Evolutionary conservation across 352 stramenopile genomes (phyloP), one percentile per base, ranked within the genome.

Genomic region (Pythium angustatum): DNA sequence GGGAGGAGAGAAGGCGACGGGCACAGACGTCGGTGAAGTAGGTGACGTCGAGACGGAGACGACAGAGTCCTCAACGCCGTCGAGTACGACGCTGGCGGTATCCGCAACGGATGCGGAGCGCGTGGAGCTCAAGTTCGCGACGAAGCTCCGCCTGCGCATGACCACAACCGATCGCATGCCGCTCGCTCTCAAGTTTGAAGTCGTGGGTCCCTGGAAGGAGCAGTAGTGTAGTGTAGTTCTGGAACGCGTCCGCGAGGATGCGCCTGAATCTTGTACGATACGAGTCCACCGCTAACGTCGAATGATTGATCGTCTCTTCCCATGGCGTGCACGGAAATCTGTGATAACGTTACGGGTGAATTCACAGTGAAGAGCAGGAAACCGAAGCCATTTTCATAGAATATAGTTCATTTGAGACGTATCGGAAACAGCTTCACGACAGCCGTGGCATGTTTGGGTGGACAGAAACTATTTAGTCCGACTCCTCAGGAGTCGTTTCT

Each of bases 101-200:
- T 17, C 47, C 24, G 8, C 31, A 31, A 26, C 41, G 21, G 36
- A 51, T n/a, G 26, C 53, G 2, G 52, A 77, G 24, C 27, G 60
- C 3, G 69, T 91, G 30, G 66, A 76, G 40, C 53, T 91, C 14
- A 69, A 75, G 33, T 89, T 91, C 49, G 75, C 89, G 78, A 88
- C 78, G 28, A 80, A 84, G 44, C 58, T 91, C 43, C 72, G 72
- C 1, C 68, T 91, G 56, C 64, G 66, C 43, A 88, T 91, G 82
- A 83, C 71, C 30, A 83, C 78, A 12, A 91, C 82, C 7, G 77
- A 78, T 34, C 77, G 76, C 45, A 91, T 91, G 82, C 82, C 82
- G 28, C 49, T 89, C 17, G 72, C 77, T 19, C 61, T 91, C 26
- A 76, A 71, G 33, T 91, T 89, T 59, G 59, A 66, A 10, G 52